Base-by-base conservation (phyloP, 2,329 filamentous ascomycete species). In the Cladosporium colombiae region DNA sequence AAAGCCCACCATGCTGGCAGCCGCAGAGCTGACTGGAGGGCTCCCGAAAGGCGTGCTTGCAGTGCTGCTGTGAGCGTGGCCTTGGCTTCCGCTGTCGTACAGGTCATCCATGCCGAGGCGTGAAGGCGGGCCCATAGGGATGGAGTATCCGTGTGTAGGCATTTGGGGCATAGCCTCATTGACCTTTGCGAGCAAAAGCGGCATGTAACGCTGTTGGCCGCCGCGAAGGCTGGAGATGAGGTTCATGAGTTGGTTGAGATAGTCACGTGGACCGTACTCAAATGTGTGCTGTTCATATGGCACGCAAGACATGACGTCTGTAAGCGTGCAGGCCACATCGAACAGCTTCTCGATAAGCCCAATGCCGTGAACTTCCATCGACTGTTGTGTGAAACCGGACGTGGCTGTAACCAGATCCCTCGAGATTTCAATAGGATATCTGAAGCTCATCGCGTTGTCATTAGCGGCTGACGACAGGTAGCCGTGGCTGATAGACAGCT, bases 311-410 rank as follows among this genome's bases (percentile, higher is more conserved):
- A 96, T 86, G 25, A 91, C 88, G 69, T 94, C 90, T 8, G 85
- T 89, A 68, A 95, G 82, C 18, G 88, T 88, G 75, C 86, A 90
- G 14, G 91, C 88, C 40, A 93, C 86, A 70, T 93, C 90, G 71
- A 95, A 86, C 14, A 96, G 80, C 75, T 94, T 94, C 74, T 93
- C 91, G 67, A 95, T 87, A 86, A 96, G 77, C 29, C 90, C 90
- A 46, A 91, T 85, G 21, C 89, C 90, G 69, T 93, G 84, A 3
- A 93, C 81, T 69, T 94, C 91, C 81, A 92, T 89, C 52, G 88
- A 88, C 69, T 89, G 84, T 40, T 87, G 86, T 0, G 89, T 89
- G 72, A 95, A 90, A 62, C 90, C 86, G 18, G 88, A 86, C 5
- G 90, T 88, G 78, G 93, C 87, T 14, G 78, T 77, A 0, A 86